phyloP scores from a whole-genome alignment of 140 eudicot species.

The Flaveria floridana region DNA sequence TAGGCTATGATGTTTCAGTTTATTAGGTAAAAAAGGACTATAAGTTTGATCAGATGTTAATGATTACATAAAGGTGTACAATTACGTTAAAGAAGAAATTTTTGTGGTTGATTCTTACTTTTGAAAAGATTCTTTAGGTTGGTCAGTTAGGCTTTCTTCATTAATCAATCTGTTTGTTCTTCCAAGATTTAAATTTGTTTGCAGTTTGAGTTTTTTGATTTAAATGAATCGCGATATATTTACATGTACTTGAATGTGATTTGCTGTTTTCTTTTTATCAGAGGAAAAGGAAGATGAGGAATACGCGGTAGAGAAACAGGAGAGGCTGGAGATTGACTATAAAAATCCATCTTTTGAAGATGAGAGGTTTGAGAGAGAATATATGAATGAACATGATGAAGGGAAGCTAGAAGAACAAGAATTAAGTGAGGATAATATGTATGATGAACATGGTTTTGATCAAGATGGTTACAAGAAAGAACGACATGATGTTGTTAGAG shows the following conservation, averaged over 20 bases:
- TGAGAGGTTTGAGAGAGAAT: constrained; percentile 36
- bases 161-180: not conserved
- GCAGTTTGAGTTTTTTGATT: not conserved
- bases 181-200: not conserved
- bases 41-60: constrained; percentile 5
- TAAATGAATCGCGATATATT: not conserved
- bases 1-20: constrained; percentile 10
- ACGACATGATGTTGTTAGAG: constrained; percentile 50
- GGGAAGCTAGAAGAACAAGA: constrained; percentile 34
- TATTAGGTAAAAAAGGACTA: constrained; percentile 9
- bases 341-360: constrained; percentile 33
- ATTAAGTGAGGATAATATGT: constrained; percentile 30
- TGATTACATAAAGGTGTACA: constrained; percentile 7
- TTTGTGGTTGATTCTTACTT: constrained; percentile 10
- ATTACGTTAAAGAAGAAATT: not conserved
- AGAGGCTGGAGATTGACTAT: constrained; percentile 33
- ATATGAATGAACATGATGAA: constrained; percentile 34
- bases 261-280: constrained; percentile 24
- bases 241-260: constrained; percentile 4
- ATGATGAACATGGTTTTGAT: constrained; percentile 42
- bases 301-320: constrained; percentile 29
- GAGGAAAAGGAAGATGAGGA: constrained; percentile 44
- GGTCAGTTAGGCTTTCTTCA: not conserved
- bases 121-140: constrained; percentile 9
- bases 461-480: constrained; percentile 41